A percentile compares a stretch with the other conserved stretches of the same genome.
These are phyloP conservation scores for Leccinum aurantiacum DNA, from an alignment of 768 basidiomycete genomes.

Conservation along the genomic window DNA sequence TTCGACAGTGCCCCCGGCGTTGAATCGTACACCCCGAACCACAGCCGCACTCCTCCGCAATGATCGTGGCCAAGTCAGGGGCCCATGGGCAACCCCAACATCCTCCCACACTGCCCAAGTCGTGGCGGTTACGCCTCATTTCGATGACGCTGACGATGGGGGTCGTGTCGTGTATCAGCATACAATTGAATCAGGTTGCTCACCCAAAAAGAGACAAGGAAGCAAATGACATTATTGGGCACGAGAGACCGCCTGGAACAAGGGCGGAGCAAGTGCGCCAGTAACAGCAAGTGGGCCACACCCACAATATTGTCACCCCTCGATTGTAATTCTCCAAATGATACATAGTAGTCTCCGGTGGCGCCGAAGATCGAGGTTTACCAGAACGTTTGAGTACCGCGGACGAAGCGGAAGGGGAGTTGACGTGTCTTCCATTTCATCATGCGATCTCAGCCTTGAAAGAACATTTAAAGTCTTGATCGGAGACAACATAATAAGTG, in stretches of 20 bases:
- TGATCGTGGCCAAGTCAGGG: slow-evolving; percentile 24
- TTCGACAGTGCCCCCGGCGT: background rate
- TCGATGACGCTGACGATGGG: background rate
- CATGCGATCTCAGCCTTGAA: slow-evolving; percentile 9
- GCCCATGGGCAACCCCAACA: background rate
- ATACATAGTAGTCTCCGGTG: slow-evolving; percentile 4
- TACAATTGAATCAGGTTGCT: background rate
- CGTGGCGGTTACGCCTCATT: background rate
- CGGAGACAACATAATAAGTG: background rate
- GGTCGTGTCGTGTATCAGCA: background rate
- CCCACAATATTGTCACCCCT: background rate
- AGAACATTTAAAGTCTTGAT: slow-evolving; percentile 10
- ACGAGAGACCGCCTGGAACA: slow-evolving; percentile 6
- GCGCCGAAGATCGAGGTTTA: slow-evolving; percentile 1
- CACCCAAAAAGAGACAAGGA: slow-evolving; percentile 7
- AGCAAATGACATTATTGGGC: slow-evolving; percentile 10
- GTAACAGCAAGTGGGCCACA: no score
- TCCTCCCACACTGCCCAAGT: background rate
- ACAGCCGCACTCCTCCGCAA: slow-evolving; percentile 13
- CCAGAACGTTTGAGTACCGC: slow-evolving; percentile 11
- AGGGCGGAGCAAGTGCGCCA: slow-evolving; percentile 7
- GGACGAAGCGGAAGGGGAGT: slow-evolving; percentile 15
- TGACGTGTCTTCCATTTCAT: slow-evolving; percentile 20
- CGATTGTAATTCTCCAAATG: background rate
- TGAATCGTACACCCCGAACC: background rate